Percentiles rank a stretch among this genome's conserved stretches.
Conservation (phyloP, 192 early-diverging fungal genomes). For the Backusella sp. region DNA sequence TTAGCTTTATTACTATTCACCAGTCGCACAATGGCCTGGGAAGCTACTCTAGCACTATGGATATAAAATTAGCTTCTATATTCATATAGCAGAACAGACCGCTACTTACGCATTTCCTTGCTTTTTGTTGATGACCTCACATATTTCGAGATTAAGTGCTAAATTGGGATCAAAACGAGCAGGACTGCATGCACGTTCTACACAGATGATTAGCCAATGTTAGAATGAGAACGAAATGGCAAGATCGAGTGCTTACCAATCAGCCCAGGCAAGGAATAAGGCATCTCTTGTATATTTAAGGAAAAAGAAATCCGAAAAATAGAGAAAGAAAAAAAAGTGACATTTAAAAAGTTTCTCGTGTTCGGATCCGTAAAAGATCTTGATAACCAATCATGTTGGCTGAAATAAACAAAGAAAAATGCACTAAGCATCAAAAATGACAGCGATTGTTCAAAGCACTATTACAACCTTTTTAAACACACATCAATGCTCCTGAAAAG, state of each 20-base stretch:
- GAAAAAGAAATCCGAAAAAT: constrained; percentile 12
- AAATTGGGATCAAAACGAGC: constrained; percentile 75
- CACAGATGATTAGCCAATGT: not conserved
- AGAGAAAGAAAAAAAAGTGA: not conserved
- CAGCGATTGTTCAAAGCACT: not conserved
- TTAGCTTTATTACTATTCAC: constrained; percentile 57
- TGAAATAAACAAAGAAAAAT: not conserved
- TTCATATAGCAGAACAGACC: not conserved
- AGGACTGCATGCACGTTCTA: constrained; percentile 67
- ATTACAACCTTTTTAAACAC: not conserved
- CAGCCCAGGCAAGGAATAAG: not conserved
- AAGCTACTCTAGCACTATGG: constrained; percentile 70
- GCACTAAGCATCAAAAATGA: not conserved
- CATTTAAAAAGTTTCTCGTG: constrained; percentile 10
- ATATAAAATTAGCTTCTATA: not conserved
- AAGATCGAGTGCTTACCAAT: not conserved
- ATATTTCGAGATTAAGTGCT: constrained; percentile 91
- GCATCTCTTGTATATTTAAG: not conserved
- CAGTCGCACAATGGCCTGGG: constrained; percentile 63
- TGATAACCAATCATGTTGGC: not conserved
- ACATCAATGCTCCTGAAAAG: not conserved
- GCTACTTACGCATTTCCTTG: constrained; percentile 72
- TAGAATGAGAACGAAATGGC: not conserved
- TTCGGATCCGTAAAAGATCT: not conserved
- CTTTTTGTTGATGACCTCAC: constrained; percentile 92